phyloP scores from a whole-genome alignment of 1,284 basidiomycete species.

The Cryptococcus neoformans region DNA sequence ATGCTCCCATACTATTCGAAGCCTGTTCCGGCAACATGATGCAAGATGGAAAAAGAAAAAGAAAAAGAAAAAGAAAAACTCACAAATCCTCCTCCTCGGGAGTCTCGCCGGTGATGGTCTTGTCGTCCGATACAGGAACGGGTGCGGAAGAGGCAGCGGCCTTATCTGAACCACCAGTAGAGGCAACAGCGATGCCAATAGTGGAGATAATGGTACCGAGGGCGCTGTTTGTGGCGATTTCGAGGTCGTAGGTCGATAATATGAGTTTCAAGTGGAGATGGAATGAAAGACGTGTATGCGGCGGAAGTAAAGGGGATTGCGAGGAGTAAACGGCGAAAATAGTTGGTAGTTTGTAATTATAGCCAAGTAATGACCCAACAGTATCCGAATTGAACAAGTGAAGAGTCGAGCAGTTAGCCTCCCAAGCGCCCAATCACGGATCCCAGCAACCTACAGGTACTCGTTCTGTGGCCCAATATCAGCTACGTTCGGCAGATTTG shows the following conservation, averaged over 20 bases:
- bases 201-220: conserved; percentile 44
- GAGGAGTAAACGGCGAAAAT: not conserved
- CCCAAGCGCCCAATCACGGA: no score
- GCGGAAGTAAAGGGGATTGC: not conserved
- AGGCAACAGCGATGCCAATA: conserved; percentile 34
- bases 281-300: not conserved
- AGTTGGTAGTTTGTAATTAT: not conserved
- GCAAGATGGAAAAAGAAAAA: no score
- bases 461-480: conserved; percentile 17
- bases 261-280: not conserved
- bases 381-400: no score
- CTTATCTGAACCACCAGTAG: conserved; percentile 34
- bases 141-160: conserved; percentile 12
- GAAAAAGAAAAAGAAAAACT: conserved; percentile 13
- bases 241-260: not conserved
- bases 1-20: no score
- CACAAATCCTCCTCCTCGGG: conserved; percentile 40
- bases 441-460: conserved; percentile 18
- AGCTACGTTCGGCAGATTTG: not conserved
- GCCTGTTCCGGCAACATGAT: no score
- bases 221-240: conserved; percentile 22
- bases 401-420: no score
- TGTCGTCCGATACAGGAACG: conserved; percentile 23
- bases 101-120: conserved; percentile 23
- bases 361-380: not conserved